Conservation (phyloP, 805 yeast genomes). For the Kodamaea restingae region DNA sequence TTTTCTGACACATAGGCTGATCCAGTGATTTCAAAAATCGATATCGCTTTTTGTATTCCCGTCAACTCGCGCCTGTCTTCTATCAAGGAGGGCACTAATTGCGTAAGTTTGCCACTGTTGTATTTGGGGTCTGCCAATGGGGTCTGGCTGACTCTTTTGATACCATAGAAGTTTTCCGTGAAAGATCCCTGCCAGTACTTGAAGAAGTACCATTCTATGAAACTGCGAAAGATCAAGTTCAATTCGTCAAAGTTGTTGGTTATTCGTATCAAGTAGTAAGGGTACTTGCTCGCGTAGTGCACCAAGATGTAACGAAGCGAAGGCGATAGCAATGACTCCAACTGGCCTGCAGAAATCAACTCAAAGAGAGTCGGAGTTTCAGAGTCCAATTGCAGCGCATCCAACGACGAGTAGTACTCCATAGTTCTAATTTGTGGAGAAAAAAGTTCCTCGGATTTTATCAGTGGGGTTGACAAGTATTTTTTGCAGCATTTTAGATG, state of each 20-base stretch:
- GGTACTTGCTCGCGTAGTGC: slow-evolving; percentile 75
- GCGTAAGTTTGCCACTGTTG: slow-evolving; percentile 31
- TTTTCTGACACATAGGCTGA: slow-evolving; percentile 69
- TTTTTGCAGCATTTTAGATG: slow-evolving; percentile 3
- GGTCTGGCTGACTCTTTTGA: slow-evolving; percentile 55
- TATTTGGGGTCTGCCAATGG: slow-evolving; percentile 29
- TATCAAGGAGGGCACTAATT: slow-evolving; percentile 37
- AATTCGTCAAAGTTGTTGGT: slow-evolving; percentile 77
- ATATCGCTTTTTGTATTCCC: slow-evolving; percentile 46
- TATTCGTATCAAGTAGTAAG: slow-evolving; percentile 57
- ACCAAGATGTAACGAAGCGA: slow-evolving; percentile 75
- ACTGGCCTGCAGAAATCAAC: slow-evolving; percentile 74
- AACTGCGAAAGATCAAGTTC: slow-evolving; percentile 54
- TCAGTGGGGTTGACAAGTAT: neutral
- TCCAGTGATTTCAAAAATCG: slow-evolving; percentile 59
- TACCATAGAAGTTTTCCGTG: slow-evolving; percentile 89
- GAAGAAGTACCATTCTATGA: slow-evolving; percentile 68
- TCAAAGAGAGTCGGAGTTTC: slow-evolving; percentile 87
- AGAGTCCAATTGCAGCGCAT: slow-evolving; percentile 70
- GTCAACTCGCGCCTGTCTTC: slow-evolving; percentile 53
- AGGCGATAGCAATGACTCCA: slow-evolving; percentile 74
- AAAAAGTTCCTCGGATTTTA: slow-evolving; percentile 2
- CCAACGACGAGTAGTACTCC: slow-evolving; percentile 79
- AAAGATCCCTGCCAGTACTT: slow-evolving; percentile 77
- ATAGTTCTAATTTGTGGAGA: slow-evolving; percentile 28